Conservation (phyloP, 2,329 filamentous ascomycete species). For the Rhynchosporium secalis region DNA sequence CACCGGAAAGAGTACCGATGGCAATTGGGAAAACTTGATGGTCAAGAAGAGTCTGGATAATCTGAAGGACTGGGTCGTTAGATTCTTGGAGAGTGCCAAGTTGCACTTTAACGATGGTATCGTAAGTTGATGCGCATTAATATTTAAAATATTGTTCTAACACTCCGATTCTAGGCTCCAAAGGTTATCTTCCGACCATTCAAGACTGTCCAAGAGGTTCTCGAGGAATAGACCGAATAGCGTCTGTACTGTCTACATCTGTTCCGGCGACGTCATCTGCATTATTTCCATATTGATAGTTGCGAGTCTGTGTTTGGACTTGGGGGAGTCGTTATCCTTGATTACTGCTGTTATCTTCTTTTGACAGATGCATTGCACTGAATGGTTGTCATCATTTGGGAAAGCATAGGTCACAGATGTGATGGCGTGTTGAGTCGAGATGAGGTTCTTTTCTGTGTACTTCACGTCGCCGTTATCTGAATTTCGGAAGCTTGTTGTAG, state of each 20-base stretch:
- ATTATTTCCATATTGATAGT: too few relatives aligned
- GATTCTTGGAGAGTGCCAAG: not conserved
- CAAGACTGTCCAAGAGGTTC: conserved; percentile 4
- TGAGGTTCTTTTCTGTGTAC: too few relatives aligned
- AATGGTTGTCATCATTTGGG: too few relatives aligned
- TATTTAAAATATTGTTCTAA: not conserved
- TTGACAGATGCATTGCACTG: too few relatives aligned
- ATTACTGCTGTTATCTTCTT: too few relatives aligned
- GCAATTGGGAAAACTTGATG: not conserved
- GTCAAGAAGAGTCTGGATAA: not conserved
- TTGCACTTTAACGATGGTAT: not conserved
- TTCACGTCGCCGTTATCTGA: too few relatives aligned
- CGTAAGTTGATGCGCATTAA: not conserved
- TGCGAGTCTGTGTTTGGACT: too few relatives aligned
- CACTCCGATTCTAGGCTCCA: not conserved
- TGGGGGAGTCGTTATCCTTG: too few relatives aligned
- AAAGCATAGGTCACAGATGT: too few relatives aligned
- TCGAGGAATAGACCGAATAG: not conserved
- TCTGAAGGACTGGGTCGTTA: not conserved
- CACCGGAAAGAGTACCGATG: not conserved
- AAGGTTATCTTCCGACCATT: conserved; percentile 1
- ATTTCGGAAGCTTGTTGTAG: too few relatives aligned
- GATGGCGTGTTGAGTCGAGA: too few relatives aligned
- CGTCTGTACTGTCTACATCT: not conserved
- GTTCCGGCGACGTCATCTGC: too few relatives aligned